Base-by-base conservation (phyloP, 2,329 filamentous ascomycete species). In the Claviceps fusiformis region DNA sequence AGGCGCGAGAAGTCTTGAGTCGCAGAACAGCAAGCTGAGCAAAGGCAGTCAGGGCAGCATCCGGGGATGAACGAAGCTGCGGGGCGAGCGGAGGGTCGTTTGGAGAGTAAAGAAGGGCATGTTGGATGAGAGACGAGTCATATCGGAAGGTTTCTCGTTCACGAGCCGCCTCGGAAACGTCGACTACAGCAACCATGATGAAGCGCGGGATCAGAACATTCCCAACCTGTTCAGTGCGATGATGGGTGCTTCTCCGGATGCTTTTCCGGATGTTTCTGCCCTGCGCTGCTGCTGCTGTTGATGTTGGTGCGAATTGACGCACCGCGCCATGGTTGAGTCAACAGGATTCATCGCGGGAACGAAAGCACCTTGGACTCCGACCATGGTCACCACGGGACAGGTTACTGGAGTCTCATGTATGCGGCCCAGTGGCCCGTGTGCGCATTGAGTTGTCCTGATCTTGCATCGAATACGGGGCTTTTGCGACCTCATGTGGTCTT, bases 21-120 rank as follows among this genome's bases (percentile, higher is more conserved):
- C 72, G 68, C 47, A 73, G 63, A 17, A 71, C 68, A 3, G 67
- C 74, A 31, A 78, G 65, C 60, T 78, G 75, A 31, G 75, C 73
- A 50, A 76, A 71, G 2, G 70, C 69, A 2, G 71, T 75, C 39
- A 79, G 64, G 43, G 63, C 66, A 7, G 65, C 58, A 52, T 73
- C 71, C 24, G 57, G 45, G 17, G 62, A 62, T 24, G 62, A 63
- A 27, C 56, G 39, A 48, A 66, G 52, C 44, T 60, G 54, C 10
- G 52, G 54, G 51, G 51, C 50, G 41, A 54, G 49, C 8, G 55
- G 35, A 47, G 55, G 52, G 2, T 29, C 19, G 11, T 48, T 33
- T 11, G 49, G 49, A 31, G n/a, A 15, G 47, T 55, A 48, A n/a
- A 3, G 15, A 39, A 52, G 43, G 17, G 49, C 29, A 24, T 11